Evolutionary conservation across 768 basidiomycete species (phyloP).

Genomic region (Trametes coccinea): DNA sequence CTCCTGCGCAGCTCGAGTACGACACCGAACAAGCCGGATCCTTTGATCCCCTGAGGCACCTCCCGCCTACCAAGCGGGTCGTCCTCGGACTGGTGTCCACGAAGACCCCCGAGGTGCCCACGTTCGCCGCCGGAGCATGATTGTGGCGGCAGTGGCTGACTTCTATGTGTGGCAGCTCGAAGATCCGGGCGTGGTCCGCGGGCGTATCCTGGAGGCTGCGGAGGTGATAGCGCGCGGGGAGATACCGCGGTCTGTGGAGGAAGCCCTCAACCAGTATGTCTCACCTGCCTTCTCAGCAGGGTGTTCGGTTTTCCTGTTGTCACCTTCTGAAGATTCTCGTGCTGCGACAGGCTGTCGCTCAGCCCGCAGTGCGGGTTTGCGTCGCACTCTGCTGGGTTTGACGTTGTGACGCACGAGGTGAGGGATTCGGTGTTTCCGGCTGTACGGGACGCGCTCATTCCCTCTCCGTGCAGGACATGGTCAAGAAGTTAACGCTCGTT

Average conservation of each 20-base stretch:
- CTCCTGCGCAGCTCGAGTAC: constrained; percentile 48
- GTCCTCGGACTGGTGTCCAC: constrained; percentile 45
- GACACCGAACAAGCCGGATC: constrained; percentile 63
- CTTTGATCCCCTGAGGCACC: constrained; percentile 49
- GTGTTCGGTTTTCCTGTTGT: no score
- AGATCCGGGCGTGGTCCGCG: constrained; percentile 37
- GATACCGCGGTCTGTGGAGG: constrained; percentile 35
- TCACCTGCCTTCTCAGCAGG: neutral
- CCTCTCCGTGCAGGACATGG: constrained; percentile 2
- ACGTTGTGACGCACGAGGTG: constrained; percentile 15
- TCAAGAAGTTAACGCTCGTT: constrained; percentile 14
- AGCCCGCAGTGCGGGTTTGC: constrained; percentile 54
- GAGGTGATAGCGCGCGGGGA: constrained; percentile 40
- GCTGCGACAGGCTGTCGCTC: constrained; percentile 36
- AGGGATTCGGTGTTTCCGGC: neutral
- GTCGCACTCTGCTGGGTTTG: constrained; percentile 31
- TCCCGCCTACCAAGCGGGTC: constrained; percentile 45
- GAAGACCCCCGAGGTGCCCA: constrained; percentile 36
- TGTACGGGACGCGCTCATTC: neutral
- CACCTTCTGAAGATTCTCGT: neutral
- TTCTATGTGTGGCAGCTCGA: constrained; percentile 34
- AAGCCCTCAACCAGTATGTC: constrained; percentile 41
- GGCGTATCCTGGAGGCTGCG: constrained; percentile 44
- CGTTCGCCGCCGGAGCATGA: neutral
- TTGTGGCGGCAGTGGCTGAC: neutral